Base-by-base conservation (phyloP, 805 yeast genomes). In the Candida railenensis region DNA sequence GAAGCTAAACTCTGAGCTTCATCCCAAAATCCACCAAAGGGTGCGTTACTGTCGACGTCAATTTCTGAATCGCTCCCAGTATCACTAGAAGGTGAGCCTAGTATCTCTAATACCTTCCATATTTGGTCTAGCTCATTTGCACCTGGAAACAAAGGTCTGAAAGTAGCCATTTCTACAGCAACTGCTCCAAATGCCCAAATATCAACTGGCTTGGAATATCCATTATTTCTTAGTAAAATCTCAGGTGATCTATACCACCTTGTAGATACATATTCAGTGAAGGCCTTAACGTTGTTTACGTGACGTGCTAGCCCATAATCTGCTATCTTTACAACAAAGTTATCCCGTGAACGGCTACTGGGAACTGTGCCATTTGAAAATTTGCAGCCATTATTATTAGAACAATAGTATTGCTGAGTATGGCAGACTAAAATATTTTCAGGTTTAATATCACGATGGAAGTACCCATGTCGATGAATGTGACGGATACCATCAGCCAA, bases 361-460 rank as follows among this genome's bases (percentile, higher is more conserved):
- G 83, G 83, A 16, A 78, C 61, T 20, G 61, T 55, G 8, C 53
- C 56, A 33, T 33, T 14, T 33, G 15, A 7, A 15, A 8, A 15
- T 42, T 57, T 63, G 9, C 65, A 53, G 2, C 79, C 78, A 19
- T 19, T 11, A 7, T 19, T 19, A 16, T 20, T 16, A 4, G 4
- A 9, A 20, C 19, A 15, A 61, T 78, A 85, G 56, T 77, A 85
- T 42, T 74, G 74, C 34, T 67, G 63, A 4, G 85, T 66, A 19
- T 83, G 81, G 33, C 83, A 73, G 3, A 91, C 80, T 53, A 92
- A 76, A 21, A 92, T 85, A 64, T 92, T 92, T 58, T 92, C 97
- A 0, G 99, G 98, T 65, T 92, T 92, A 42, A 92, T 76, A 70
- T 92, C 99, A 47, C 99, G 78, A 63, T 92, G 98, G 58, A 84